Evolutionary conservation across 768 basidiomycete genomes (phyloP).

Genomic region (Pholiota molesta): DNA sequence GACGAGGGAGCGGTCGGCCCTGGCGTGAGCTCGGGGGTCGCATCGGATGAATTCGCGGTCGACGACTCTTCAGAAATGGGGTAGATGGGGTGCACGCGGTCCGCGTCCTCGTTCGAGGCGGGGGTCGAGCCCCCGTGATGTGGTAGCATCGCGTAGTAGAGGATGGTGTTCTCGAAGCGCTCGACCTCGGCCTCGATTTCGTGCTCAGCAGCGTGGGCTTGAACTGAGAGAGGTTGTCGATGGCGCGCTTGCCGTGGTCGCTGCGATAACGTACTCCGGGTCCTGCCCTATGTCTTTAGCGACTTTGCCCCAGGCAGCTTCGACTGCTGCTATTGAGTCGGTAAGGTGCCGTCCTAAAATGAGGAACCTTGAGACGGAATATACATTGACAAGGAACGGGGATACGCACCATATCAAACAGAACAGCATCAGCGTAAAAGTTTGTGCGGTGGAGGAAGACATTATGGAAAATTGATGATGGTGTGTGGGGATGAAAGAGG

Average conservation of each 20-base stretch:
- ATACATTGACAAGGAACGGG: background rate
- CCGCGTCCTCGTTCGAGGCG: background rate
- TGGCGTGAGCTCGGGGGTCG: conserved; percentile 46
- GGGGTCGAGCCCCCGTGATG: conserved; percentile 36
- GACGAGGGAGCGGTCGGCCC: conserved; percentile 44
- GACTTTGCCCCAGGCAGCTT: conserved; percentile 77
- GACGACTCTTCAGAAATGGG: conserved; percentile 8
- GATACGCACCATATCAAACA: conserved; percentile 66
- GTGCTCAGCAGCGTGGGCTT: conserved; percentile 53
- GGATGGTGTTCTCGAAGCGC: conserved; percentile 67
- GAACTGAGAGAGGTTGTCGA: conserved; percentile 71
- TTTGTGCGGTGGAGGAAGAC: conserved; percentile 14
- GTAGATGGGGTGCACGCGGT: background rate
- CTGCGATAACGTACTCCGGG: conserved; percentile 67
- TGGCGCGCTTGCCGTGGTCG: conserved; percentile 79
- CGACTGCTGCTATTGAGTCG: conserved; percentile 73
- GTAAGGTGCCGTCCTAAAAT: conserved; percentile 70
- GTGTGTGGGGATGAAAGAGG: background rate
- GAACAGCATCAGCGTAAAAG: conserved; percentile 57
- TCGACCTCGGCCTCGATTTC: conserved; percentile 62
- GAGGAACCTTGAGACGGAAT: background rate
- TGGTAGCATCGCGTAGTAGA: conserved; percentile 69
- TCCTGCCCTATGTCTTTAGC: conserved; percentile 71
- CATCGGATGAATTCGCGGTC: conserved; percentile 33
- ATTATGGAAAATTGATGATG: background rate